phyloP scores from a whole-genome alignment of 352 stramenopile genomes.

The Poterioochromonas sp. region DNA sequence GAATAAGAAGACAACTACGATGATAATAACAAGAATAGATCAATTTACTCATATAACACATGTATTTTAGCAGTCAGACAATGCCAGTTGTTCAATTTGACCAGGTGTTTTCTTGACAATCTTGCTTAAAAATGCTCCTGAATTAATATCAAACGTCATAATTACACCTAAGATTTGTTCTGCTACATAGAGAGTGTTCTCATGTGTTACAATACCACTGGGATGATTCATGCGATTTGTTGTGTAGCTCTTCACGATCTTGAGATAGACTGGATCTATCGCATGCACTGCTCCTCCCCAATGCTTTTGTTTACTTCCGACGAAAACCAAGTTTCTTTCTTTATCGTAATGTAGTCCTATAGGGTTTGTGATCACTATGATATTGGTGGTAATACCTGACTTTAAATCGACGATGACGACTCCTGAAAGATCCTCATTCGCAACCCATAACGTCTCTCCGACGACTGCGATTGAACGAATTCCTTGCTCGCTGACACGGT shows the following conservation, averaged over 20 bases:
- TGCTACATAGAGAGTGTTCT: slow-evolving; percentile 9
- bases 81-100: not conserved
- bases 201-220: not conserved
- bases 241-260: not conserved
- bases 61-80: slow-evolving; percentile 18
- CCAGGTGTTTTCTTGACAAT: slow-evolving; percentile 15
- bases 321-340: slow-evolving; percentile 2
- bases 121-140: not conserved
- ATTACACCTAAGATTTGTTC: not conserved
- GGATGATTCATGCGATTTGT: slow-evolving; percentile 25
- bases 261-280: not conserved
- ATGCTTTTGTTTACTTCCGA: slow-evolving; percentile 14
- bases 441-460: slow-evolving; percentile 23
- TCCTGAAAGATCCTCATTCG: slow-evolving; percentile 32
- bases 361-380: not conserved
- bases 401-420: slow-evolving; percentile 14
- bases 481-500: slow-evolving; percentile 5
- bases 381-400: slow-evolving; percentile 4
- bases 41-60: too few species aligned
- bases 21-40: too few species aligned
- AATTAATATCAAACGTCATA: slow-evolving; percentile 5
- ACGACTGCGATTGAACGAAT: slow-evolving; percentile 25
- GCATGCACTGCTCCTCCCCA: slow-evolving; percentile 25
- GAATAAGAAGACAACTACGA: too few species aligned
- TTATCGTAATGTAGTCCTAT: slow-evolving; percentile 24